Percentiles rank a stretch among this genome's conserved stretches.
Conservation (phyloP, 2,329 filamentous ascomycete genomes). For the Zymoseptoria tritici region DNA sequence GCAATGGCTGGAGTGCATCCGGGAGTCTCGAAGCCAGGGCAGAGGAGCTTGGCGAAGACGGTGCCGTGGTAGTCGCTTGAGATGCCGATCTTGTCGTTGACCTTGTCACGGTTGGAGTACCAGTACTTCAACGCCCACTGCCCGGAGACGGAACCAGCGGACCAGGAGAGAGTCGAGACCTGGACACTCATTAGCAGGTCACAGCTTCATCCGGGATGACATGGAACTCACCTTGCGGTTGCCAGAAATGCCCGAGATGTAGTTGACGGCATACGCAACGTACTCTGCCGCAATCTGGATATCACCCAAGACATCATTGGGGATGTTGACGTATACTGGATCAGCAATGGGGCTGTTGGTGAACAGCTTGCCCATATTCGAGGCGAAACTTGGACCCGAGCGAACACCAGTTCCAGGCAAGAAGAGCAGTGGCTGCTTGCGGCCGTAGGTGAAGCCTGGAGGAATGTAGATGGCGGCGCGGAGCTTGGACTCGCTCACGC, state of each 20-base stretch:
- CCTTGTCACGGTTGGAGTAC: slow-evolving; percentile 40
- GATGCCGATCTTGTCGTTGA: slow-evolving; percentile 45
- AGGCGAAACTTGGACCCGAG: slow-evolving; percentile 38
- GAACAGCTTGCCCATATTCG: slow-evolving; percentile 45
- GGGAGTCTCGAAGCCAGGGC: slow-evolving; percentile 19
- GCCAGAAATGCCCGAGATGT: slow-evolving; percentile 38
- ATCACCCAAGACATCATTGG: slow-evolving; percentile 40
- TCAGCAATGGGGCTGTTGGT: slow-evolving; percentile 37
- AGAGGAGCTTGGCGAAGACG: slow-evolving; percentile 30
- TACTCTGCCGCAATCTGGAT: slow-evolving; percentile 48
- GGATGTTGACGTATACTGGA: slow-evolving; percentile 50
- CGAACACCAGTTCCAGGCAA: slow-evolving; percentile 47
- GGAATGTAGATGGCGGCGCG: slow-evolving; percentile 48
- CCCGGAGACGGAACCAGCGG: slow-evolving; percentile 46
- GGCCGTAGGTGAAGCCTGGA: slow-evolving; percentile 39
- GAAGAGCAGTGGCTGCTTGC: slow-evolving; percentile 42
- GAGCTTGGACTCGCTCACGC: slow-evolving; percentile 39
- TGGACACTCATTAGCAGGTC: background rate
- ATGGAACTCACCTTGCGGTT: slow-evolving; percentile 24
- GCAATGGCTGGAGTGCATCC: slow-evolving; percentile 35
- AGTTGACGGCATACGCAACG: slow-evolving; percentile 51
- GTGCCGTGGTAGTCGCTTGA: slow-evolving; percentile 48
- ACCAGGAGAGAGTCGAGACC: slow-evolving; percentile 47
- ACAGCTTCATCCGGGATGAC: background rate
- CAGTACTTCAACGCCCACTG: slow-evolving; percentile 55